Conservation (phyloP, 1,284 basidiomycete genomes). For the Apiotrichum laibachii region DNA sequence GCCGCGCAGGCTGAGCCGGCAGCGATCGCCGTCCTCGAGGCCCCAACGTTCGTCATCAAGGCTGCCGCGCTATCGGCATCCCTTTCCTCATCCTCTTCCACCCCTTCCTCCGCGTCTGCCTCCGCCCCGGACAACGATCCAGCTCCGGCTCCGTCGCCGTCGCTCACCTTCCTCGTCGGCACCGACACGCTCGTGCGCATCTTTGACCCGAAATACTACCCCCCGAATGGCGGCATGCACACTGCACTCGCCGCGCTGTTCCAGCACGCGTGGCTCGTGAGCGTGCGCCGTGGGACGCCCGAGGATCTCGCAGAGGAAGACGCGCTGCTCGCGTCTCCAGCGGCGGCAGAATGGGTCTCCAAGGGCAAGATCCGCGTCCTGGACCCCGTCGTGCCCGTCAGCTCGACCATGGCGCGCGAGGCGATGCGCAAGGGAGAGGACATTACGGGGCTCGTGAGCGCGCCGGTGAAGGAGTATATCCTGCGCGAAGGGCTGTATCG, state of each 20-base stretch:
- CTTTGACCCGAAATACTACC: conserved; percentile 76
- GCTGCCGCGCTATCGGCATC: conserved; percentile 53
- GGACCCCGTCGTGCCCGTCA: conserved; percentile 58
- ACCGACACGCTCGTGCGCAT: conserved; percentile 85
- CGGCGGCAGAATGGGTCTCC: conserved; percentile 56
- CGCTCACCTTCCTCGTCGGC: conserved; percentile 61
- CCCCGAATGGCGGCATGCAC: conserved; percentile 45
- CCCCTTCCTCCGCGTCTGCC: conserved; percentile 32
- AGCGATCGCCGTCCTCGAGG: conserved; percentile 78
- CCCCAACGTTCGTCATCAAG: conserved; percentile 86
- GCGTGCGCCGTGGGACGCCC: conserved; percentile 59
- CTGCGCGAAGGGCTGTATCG: conserved; percentile 14
- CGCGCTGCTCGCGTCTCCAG: conserved; percentile 48
- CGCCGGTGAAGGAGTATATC: conserved; percentile 13
- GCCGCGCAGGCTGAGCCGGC: conserved; percentile 51
- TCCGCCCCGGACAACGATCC: neutral
- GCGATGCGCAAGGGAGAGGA: conserved; percentile 46
- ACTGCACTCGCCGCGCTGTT: conserved; percentile 34
- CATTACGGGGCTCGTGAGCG: conserved; percentile 5
- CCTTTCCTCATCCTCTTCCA: conserved; percentile 48
- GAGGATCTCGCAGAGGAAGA: conserved; percentile 33
- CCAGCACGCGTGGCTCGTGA: conserved; percentile 60
- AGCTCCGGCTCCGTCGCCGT: neutral
- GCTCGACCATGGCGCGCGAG: conserved; percentile 69
- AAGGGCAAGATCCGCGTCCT: conserved; percentile 59